Base-by-base conservation (phyloP, 2,329 filamentous ascomycete species). In the Apiospora kogelbergensis region DNA sequence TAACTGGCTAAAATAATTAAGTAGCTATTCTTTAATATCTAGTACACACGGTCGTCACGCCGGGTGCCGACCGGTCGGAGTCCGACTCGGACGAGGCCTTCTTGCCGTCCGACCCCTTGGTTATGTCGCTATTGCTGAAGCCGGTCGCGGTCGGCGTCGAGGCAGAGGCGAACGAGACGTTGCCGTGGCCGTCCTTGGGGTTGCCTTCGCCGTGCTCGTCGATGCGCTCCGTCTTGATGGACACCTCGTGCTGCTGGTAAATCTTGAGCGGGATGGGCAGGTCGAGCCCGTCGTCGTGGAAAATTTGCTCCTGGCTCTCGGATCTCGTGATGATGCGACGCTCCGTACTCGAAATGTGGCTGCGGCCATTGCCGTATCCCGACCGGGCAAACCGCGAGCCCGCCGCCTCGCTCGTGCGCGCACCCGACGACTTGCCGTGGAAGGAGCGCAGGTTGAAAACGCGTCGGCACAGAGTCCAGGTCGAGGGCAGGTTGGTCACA, bases 401-500 rank as follows among this genome's bases (percentile, higher is more conserved):
- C 6, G 69, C n/a, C 20, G n/a, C 57, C 30, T 69, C 68, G 53
- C 73, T 70, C 63, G 76, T 76, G 11, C 73, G 74, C 20, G 75
- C 71, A 9, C 77, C 76, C 1, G 78, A 75, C 9, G 77, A 78
- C 26, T 73, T 68, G 24, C 74, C 77, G 69, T 73, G 73, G 71
- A 81, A 79, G 3, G 81, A 79, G 40, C 73, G 74, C 40, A 81
- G 73, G 67, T 77, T 72, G 73, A 83, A 81, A 40, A 78, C 69
- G 6, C 78, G 77, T 37, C 81, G 81, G n/a, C 82, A 71, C 2
- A 83, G 73, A 0, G 81, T 81, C 82, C 82, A 84, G 0, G 80
- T 81, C 15, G 82, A 76, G 9, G 82, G 82, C 4, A 84, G 78
- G 65, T 84, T 84, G 60, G 81, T 76, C 15, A 80, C 78, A 71